Evolutionary conservation across 345 rosid genomes (phyloP), one percentile per base, ranked within the genome.

Genomic region (Populus euphratica): DNA sequence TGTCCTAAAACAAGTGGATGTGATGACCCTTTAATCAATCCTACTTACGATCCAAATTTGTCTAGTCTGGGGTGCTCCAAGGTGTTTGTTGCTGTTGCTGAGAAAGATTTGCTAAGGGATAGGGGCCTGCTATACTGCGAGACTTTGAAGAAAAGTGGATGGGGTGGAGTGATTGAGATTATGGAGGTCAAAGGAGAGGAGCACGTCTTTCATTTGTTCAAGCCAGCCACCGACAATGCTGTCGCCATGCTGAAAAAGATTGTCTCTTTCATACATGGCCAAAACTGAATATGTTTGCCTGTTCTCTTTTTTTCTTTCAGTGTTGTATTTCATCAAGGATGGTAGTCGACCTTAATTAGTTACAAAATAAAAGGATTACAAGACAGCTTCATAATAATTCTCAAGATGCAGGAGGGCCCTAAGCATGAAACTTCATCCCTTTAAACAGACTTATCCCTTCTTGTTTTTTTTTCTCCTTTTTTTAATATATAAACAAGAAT

Each of bases 11-110:
- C 79, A 31, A 80, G 73, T 44, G 77, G 83, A 5, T 71, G 76
- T 41, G 83, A 81, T 59, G 80, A 81, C 31, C 77, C 73, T 66
- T 21, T 25, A 13, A 65, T 81, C 2, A 81, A 81, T 36, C 83
- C 83, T 25, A 35, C 36, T 7, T 2, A 12, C 11, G 83, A 80
- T 41, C 69, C 79, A 52, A 66, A 80, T 2, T 9, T 80, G 14
- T 47, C 35, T 11, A 20, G 2, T 7, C 17, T 80, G 16, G 83
- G 83, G 7, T 80, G 83, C 25, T 13, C 17, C 21, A 80, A 33
- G 68, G 79, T 76, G 52, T 50, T 80, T 52, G 47, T 75, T 12
- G 11, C 72, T 64, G 83, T 80, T 8, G 79, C 76, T 0, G 79
- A 71, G 69, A 76, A 71, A 50, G 83, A 80, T 70, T 2, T 70